Evolutionary conservation across 768 basidiomycete genomes (phyloP), one percentile per base, ranked within the genome.

Genomic region (Lactarius hengduanensis): DNA sequence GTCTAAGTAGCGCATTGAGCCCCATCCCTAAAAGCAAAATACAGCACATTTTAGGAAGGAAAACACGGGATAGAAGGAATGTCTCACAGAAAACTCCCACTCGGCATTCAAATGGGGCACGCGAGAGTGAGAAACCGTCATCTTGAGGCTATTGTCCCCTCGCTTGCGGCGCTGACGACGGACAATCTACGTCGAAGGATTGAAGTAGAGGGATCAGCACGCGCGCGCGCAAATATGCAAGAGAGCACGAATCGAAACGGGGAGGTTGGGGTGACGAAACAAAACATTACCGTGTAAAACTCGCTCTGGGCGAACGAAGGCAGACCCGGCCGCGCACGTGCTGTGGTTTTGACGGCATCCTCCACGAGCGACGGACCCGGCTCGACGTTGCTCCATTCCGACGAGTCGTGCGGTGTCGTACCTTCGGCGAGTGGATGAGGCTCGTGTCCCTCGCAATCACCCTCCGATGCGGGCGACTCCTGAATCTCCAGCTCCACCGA

Each of bases 1-100:
- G 40, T 69, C 67, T 11, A 65, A n/a, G 55, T 70, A 70, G 18
- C 67, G 62, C 65, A 71, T 63, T 6, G 63, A 63, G 5, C 71
- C 69, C 69, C 69, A 71, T 62, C 69, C 69, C 71, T 71, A 41
- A 26, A 53, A 15, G 34, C 5, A 30, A 50, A 47, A 50, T 34
- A 34, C 34, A 32, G 40, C 9, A 41, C 22, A n/a, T 9, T 1
- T 20, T 20, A 32, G 36, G 45, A 58, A 41, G 36, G 9, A n/a
- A 20, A 0, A n/a, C 4, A 3, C 6, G 2, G 16, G 40, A 4
- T 1, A 13, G 18, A 53, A 30, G 13, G 15, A 10, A 38, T 11
- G 4, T 13, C 20, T 57, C 22, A 70, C 69, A 6, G 68, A 61
- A 47, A 70, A 70, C 16, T 69, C 69, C 69, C 69, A 70, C 8